phyloP scores from a whole-genome alignment of 176 grass and related monocot genomes.

The Triticum monococcum region DNA sequence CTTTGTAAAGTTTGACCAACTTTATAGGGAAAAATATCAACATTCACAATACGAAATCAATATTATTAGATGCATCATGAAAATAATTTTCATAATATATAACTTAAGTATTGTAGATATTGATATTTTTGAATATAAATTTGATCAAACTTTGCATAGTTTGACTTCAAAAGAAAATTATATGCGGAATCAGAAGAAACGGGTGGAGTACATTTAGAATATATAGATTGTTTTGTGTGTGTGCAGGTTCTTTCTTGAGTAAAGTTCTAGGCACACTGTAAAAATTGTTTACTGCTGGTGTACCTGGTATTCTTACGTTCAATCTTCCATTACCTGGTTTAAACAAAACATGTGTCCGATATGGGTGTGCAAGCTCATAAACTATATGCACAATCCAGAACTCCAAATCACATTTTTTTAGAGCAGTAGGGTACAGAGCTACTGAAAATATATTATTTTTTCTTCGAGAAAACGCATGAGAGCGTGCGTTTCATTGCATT shows the following conservation, averaged over 20 bases:
- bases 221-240: conserved; percentile 21
- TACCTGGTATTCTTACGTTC: background rate
- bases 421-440: background rate
- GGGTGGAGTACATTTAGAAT: background rate
- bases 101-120: too few species aligned
- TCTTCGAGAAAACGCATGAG: too few species aligned
- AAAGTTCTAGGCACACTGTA: conserved; percentile 1
- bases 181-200: too few species aligned
- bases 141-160: too few species aligned
- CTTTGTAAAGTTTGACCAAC: too few species aligned
- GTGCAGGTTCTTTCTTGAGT: conserved; percentile 16
- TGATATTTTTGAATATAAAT: too few species aligned
- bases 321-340: conserved; percentile 21
- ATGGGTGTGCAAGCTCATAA: conserved; percentile 6
- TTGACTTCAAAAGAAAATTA: too few species aligned
- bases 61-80: too few species aligned
- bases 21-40: too few species aligned
- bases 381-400: conserved; percentile 24
- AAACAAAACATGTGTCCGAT: conserved; percentile 3
- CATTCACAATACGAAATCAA: too few species aligned
- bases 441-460: background rate
- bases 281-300: conserved; percentile 26
- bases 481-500: too few species aligned
- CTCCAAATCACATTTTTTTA: conserved; percentile 1
- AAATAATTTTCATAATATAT: too few species aligned